Evolutionary conservation across 78 protist species (phyloP).

Genomic region (Monosiga brevicollis): DNA sequence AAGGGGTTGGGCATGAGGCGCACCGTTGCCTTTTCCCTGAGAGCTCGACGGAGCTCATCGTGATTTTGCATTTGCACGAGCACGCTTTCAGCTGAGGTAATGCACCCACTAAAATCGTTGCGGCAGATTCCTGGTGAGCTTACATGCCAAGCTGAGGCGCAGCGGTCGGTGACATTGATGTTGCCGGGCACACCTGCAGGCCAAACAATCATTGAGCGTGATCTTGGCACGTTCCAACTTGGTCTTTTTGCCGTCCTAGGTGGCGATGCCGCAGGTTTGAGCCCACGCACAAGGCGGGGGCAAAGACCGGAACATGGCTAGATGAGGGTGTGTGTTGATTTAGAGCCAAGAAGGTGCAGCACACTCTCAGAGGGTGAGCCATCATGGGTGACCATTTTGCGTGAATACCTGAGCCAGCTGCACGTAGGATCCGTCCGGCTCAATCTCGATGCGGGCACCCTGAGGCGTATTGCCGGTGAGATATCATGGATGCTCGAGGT

Average conservation of each 20-base stretch:
- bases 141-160: background rate
- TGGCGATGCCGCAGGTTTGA: too few relatives aligned
- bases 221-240: constrained; percentile 51
- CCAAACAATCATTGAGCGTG: constrained; percentile 85
- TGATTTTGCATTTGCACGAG: constrained; percentile 72
- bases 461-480: background rate
- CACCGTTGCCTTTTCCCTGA: background rate
- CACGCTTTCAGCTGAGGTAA: constrained; percentile 92
- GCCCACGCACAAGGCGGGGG: too few relatives aligned
- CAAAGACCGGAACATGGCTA: too few relatives aligned
- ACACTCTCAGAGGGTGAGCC: constrained; percentile 21
- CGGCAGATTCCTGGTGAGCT: background rate
- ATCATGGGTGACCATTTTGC: background rate
- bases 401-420: background rate
- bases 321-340: too few relatives aligned
- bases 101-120: constrained; percentile 91
- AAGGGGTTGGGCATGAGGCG: too few relatives aligned
- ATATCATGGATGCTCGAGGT: background rate
- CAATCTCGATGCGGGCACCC: background rate
- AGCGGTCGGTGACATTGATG: background rate
- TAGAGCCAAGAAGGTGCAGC: too few relatives aligned
- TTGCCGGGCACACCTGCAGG: constrained; percentile 58
- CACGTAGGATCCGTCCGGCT: background rate
- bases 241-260: constrained; percentile 34
- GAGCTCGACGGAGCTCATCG: constrained; percentile 34